phyloP scores from a whole-genome alignment of 2,329 filamentous ascomycete genomes.

The Teratosphaeria gauchensis region DNA sequence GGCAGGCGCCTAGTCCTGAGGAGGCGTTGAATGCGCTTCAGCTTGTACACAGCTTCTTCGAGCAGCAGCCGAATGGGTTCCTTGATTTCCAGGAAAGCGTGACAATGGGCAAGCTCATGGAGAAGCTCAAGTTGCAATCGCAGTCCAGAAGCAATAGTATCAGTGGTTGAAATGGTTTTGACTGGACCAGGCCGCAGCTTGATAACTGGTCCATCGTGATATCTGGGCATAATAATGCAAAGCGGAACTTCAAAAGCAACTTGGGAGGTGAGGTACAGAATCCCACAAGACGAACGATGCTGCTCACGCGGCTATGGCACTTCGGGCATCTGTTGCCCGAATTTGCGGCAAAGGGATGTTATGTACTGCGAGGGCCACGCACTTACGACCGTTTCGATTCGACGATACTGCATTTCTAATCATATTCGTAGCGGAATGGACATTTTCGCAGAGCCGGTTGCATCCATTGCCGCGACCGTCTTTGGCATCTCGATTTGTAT shows the following conservation, averaged over 20 bases:
- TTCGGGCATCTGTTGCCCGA: not conserved
- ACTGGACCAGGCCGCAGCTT: not conserved
- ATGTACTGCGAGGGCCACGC: not conserved
- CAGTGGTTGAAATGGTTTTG: not conserved
- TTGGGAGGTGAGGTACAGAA: conserved; percentile 1
- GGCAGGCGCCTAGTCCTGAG: conserved; percentile 68
- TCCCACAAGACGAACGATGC: conserved; percentile 2
- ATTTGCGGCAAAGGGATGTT: not conserved
- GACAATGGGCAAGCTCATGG: conserved; percentile 70
- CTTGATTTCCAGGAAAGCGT: conserved; percentile 70
- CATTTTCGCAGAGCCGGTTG: not conserved
- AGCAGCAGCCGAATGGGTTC: conserved; percentile 57
- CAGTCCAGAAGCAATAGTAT: conserved; percentile 9
- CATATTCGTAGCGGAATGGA: not conserved
- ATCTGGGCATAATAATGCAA: not conserved
- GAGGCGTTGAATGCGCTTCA: conserved; percentile 76
- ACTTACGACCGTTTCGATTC: not conserved
- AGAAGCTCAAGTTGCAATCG: conserved; percentile 61
- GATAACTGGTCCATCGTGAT: not conserved
- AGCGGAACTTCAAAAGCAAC: not conserved
- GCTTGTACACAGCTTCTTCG: conserved; percentile 72
- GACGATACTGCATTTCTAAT: not conserved
- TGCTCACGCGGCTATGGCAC: conserved; percentile 15
- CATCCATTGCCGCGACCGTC: not conserved
- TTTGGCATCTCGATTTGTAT: too few species aligned